Base-by-base conservation (phyloP, 2,329 filamentous ascomycete genomes). In the Massarina eburnea region DNA sequence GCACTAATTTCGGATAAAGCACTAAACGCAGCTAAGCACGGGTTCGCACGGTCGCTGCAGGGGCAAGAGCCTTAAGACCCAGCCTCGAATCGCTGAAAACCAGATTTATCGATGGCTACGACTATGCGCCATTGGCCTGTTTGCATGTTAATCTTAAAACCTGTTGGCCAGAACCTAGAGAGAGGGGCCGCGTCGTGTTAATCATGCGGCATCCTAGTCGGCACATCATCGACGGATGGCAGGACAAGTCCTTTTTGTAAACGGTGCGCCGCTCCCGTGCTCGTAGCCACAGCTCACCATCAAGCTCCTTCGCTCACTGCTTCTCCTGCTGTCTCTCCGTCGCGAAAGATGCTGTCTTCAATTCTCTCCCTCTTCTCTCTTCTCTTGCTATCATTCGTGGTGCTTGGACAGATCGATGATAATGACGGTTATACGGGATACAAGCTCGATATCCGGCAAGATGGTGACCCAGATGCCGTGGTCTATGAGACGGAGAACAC, bases 401-500 rank as follows among this genome's bases (percentile, higher is more conserved):
- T 57, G 41, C 59, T 61, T 44, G 52, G 61, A 20, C 66, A 67
- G 41, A 58, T 67, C 40, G 45, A 57, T 14, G 67, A 64, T 37
- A 64, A 58, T 40, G 71, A 68, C 47, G 79, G 80, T 49, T 84
- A 84, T 60, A 73, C 77, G 14, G 80, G 79, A 40, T 83, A 83
- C 64, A 71, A 74, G 38, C 76, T 83, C 48, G 67, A 75, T 24
- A 59, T 68, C 18, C 61, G 65, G 29, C 68, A 78, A 42, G 71
- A 74, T 26, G 77, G 77, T 39, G 77, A 81, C 55, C 73, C 75
- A 6, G 70, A 76, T 20, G 75, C 78, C 2, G 72, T 74, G 12
- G 62, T 75, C 35, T 83, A 82, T 64, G 78, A 80, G 53, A 83
- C 80, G 0, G 75, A 70, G 34, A 72, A 73, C 53, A 82, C 79